A percentile compares a stretch with the other conserved stretches of the same genome.
phyloP scores from a whole-genome alignment of 345 rosid genomes.

The Orychophragmus violaceus region DNA sequence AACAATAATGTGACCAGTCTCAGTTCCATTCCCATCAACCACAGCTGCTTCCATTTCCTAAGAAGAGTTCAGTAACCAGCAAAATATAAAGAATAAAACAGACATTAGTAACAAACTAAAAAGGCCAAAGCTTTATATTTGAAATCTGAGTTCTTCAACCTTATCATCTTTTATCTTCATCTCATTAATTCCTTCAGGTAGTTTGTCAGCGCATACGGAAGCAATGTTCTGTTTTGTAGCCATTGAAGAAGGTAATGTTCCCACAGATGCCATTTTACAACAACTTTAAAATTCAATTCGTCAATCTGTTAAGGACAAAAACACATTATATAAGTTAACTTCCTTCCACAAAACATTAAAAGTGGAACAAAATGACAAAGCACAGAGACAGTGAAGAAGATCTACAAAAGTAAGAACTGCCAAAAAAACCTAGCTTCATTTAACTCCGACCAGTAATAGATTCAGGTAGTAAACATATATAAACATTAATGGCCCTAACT shows the following conservation, averaged over 20 bases:
- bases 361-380: not conserved
- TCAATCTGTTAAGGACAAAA: slow-evolving; percentile 7
- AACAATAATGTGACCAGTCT: slow-evolving; percentile 74
- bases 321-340: not conserved
- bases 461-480: not conserved
- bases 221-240: slow-evolving; percentile 19
- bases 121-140: not conserved
- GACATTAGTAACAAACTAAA: not conserved
- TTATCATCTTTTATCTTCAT: slow-evolving; percentile 61
- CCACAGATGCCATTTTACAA: slow-evolving; percentile 28
- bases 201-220: slow-evolving; percentile 31
- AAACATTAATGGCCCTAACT: not conserved
- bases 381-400: slow-evolving; percentile 3
- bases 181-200: slow-evolving; percentile 56
- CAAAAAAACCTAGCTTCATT: not conserved
- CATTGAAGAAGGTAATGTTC: slow-evolving; percentile 20
- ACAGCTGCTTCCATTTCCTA: slow-evolving; percentile 87
- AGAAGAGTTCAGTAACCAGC: not conserved
- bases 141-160: slow-evolving; percentile 17
- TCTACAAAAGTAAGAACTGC: not conserved
- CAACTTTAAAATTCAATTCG: not conserved
- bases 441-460: slow-evolving; percentile 7
- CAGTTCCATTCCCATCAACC: slow-evolving; percentile 79
- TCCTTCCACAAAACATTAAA: not conserved
- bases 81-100: not conserved